A percentile compares a stretch with the other conserved stretches of the same genome.
Evolutionary conservation across 2,329 filamentous ascomycete species (phyloP).

Genomic region (Fusarium euwallaceae): DNA sequence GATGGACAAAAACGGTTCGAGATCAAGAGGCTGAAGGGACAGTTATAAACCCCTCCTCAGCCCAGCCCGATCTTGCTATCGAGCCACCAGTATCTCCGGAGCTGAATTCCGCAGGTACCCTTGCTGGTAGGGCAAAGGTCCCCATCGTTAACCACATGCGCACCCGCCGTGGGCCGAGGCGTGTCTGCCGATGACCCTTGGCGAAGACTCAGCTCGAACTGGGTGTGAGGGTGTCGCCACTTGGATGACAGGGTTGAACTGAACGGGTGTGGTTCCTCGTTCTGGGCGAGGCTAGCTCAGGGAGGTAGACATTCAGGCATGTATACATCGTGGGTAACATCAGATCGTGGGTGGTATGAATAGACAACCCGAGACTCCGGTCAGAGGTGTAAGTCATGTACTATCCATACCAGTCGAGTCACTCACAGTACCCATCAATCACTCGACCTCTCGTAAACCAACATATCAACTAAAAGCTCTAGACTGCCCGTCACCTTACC

Average conservation of each 20-base stretch:
- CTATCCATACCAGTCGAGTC: too few relatives aligned
- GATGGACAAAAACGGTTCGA: background rate
- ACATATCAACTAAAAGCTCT: background rate
- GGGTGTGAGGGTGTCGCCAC: background rate
- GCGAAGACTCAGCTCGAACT: background rate
- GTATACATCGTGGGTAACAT: background rate
- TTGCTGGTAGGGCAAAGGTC: background rate
- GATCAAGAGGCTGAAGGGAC: background rate
- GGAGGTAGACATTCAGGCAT: background rate
- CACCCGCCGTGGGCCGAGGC: background rate
- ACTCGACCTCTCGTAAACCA: background rate
- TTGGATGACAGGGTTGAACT: background rate
- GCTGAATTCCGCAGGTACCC: slow-evolving; percentile 2
- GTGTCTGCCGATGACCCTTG: background rate
- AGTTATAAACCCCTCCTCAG: slow-evolving; percentile 3
- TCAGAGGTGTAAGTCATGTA: too few relatives aligned
- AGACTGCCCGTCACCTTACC: background rate
- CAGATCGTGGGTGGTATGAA: background rate
- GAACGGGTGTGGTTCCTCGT: background rate
- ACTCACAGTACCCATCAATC: background rate
- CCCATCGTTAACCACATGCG: background rate
- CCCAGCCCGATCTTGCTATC: background rate
- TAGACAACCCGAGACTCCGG: background rate
- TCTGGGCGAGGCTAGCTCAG: background rate
- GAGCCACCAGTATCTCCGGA: slow-evolving; percentile 1